These are phyloP conservation scores for Phascolomyces articulosus DNA, from an alignment of 371 early-diverging fungal species.

Conservation along the genomic window DNA sequence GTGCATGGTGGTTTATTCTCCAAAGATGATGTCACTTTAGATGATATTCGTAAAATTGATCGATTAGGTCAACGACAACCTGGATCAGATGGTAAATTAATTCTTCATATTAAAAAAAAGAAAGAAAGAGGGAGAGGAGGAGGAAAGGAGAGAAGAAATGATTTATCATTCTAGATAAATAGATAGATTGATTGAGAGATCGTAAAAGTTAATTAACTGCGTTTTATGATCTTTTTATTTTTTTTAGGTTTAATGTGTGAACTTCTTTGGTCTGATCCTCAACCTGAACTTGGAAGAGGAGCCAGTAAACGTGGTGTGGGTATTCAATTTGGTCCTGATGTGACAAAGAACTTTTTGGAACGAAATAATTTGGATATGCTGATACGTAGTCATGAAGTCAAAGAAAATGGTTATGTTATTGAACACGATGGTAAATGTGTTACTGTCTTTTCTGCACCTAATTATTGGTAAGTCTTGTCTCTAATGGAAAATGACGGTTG, in stretches of 20 bases:
- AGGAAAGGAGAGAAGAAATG: background rate
- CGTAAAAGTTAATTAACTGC: too few species aligned
- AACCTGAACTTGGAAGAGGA: conserved; percentile 71
- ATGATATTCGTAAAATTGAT: conserved; percentile 88
- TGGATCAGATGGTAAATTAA: conserved; percentile 50
- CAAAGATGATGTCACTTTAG: conserved; percentile 89
- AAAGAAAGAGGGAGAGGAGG: too few species aligned
- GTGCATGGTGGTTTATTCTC: conserved; percentile 98
- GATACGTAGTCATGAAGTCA: conserved; percentile 98
- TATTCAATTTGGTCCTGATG: conserved; percentile 96
- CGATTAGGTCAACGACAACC: conserved; percentile 85
- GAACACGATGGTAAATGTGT: conserved; percentile 94
- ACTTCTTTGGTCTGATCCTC: conserved; percentile 96
- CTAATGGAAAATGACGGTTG: background rate
- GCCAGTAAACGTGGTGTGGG: conserved; percentile 94
- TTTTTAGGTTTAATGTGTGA: conserved; percentile 84
- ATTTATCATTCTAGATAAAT: too few species aligned
- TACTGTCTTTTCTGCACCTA: conserved; percentile 97
- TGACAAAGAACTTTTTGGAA: conserved; percentile 90
- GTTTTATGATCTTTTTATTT: too few species aligned
- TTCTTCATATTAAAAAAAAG: too few species aligned
- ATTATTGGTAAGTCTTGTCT: conserved; percentile 80
- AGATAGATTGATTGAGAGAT: too few species aligned
- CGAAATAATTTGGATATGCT: conserved; percentile 86
- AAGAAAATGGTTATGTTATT: conserved; percentile 93